Conservation (phyloP, 352 stramenopile species). For the Peronospora destructor region DNA sequence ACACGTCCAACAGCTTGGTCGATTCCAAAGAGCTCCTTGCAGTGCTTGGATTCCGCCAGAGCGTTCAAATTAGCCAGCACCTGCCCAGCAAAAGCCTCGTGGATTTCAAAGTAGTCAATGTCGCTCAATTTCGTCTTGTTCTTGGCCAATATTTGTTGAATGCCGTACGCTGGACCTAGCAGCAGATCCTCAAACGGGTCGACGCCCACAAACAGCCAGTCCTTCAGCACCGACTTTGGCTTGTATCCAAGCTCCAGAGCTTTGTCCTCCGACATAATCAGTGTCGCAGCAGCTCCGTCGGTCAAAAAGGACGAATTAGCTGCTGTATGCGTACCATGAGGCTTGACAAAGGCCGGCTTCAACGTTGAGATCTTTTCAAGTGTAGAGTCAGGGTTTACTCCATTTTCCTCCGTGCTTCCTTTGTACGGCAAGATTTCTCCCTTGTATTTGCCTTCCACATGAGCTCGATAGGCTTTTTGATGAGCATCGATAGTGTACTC, state of each 20-base stretch:
- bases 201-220: conserved; percentile 95
- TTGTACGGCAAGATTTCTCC: conserved; percentile 92
- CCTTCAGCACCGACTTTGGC: conserved; percentile 91
- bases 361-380: conserved; percentile 93
- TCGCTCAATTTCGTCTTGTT: conserved; percentile 89
- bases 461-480: conserved; percentile 89
- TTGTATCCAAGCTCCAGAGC: conserved; percentile 92
- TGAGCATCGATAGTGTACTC: conserved; percentile 94
- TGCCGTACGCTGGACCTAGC: conserved; percentile 93
- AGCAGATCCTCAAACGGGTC: conserved; percentile 94
- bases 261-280: conserved; percentile 97
- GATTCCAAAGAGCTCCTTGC: conserved; percentile 90
- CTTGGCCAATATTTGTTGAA: conserved; percentile 74
- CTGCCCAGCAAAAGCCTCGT: conserved; percentile 98
- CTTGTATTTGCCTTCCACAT: conserved; percentile 92
- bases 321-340: conserved; percentile 95
- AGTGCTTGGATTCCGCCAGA: conserved; percentile 91
- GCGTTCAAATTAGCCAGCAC: conserved; percentile 96
- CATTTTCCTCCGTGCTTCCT: conserved; percentile 93
- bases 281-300: conserved; percentile 91
- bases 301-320: conserved; percentile 97
- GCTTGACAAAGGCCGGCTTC: conserved; percentile 98
- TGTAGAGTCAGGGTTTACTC: conserved; percentile 93
- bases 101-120: conserved; percentile 98
- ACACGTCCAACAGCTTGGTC: conserved; percentile 89